A percentile compares a stretch with the other conserved stretches of the same genome.
These are phyloP conservation scores for Phytophthora palmivora DNA, from an alignment of 352 stramenopile genomes.

Conservation along the genomic window DNA sequence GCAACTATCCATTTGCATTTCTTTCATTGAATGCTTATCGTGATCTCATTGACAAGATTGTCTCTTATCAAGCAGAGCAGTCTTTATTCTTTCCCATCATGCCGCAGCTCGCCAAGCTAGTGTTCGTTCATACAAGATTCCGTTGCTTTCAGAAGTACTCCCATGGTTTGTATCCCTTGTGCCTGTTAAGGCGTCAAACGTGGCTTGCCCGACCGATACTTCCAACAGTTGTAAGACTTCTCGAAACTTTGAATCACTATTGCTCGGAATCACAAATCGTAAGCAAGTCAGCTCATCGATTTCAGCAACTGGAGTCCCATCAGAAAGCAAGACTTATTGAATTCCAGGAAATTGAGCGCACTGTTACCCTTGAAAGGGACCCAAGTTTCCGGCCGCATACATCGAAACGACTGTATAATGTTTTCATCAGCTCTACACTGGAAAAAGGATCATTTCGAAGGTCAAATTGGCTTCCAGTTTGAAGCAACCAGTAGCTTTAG, in stretches of 20 bases:
- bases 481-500: constrained; percentile 84
- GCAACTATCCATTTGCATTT: constrained; percentile 69
- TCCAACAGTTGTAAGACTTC: constrained; percentile 66
- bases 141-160: constrained; percentile 69
- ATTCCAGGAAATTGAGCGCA: constrained; percentile 67
- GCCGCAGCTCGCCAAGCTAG: constrained; percentile 39
- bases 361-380: constrained; percentile 57
- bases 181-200: constrained; percentile 79
- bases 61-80: constrained; percentile 58
- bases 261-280: constrained; percentile 72
- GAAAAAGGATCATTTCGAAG: constrained; percentile 92
- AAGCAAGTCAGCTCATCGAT: constrained; percentile 64
- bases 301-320: constrained; percentile 69
- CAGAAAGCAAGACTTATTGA: constrained; percentile 70
- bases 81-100: constrained; percentile 45
- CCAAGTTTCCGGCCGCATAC: constrained; percentile 51
- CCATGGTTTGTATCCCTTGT: constrained; percentile 86
- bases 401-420: constrained; percentile 85
- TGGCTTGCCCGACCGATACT: constrained; percentile 81
- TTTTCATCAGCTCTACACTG: constrained; percentile 91
- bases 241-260: constrained; percentile 75
- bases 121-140: constrained; percentile 48
- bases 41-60: constrained; percentile 53
- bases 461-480: constrained; percentile 91
- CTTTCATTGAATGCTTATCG: constrained; percentile 70